Conservation (phyloP, 352 stramenopile species). For the Phytophthora pluvialis region DNA sequence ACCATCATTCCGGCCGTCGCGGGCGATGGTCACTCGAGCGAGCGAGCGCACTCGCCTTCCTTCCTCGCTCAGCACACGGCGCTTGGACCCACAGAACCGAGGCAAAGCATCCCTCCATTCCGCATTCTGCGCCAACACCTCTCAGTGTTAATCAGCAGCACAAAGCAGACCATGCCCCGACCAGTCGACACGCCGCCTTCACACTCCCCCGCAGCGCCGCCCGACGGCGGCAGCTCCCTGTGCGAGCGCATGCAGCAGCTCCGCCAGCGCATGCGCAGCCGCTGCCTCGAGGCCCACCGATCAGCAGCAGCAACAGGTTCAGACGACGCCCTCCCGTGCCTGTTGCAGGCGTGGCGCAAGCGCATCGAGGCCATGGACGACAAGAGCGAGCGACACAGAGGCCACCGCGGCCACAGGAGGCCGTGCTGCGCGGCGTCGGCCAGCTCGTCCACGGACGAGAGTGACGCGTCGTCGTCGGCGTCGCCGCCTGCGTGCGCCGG, state of each 20-base stretch:
- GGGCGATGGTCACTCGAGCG: conserved; percentile 2
- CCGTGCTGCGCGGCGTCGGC: not conserved
- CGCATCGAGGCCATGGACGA: conserved; percentile 42
- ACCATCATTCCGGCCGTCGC: conserved; percentile 3
- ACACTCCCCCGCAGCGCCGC: not conserved
- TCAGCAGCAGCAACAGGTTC: not conserved
- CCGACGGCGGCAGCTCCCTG: conserved; percentile 9
- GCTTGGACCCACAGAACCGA: not conserved
- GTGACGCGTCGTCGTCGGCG: conserved; percentile 10
- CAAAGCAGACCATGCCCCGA: conserved; percentile 18
- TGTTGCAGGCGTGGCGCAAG: conserved; percentile 37
- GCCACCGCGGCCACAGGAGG: conserved; percentile 7
- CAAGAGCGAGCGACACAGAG: conserved; percentile 4
- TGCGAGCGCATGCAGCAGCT: conserved; percentile 32
- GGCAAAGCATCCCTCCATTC: not conserved
- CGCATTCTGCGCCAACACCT: not conserved
- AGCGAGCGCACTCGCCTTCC: not conserved
- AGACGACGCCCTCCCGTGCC: conserved; percentile 23
- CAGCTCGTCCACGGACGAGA: not conserved
- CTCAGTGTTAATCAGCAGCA: not conserved
- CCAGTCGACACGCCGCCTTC: not conserved
- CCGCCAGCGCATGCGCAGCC: conserved; percentile 23
- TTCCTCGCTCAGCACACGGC: not conserved
- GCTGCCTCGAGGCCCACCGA: conserved; percentile 16
- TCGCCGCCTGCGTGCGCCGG: not conserved